A percentile compares a stretch with the other conserved stretches of the same genome.
These are phyloP conservation scores for Mesostigma viride DNA, from an alignment of 139 green algal genomes.

Conservation along the genomic window DNA sequence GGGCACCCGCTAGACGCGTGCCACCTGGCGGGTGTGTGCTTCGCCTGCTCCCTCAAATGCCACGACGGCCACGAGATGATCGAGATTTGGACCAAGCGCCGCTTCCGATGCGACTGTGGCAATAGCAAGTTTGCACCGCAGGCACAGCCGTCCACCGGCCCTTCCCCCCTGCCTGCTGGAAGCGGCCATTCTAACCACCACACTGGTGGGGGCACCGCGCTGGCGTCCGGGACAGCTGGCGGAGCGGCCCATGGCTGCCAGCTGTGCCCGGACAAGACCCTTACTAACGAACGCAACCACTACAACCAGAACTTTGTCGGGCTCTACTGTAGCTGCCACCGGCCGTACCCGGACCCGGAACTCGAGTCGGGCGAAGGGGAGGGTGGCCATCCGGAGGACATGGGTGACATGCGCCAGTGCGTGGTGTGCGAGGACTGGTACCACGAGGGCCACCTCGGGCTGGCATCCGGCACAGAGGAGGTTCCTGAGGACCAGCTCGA, in stretches of 20 bases:
- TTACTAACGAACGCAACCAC: conserved; percentile 19
- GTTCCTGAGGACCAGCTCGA: too few relatives aligned
- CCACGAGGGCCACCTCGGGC: conserved; percentile 26
- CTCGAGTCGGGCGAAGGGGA: background rate
- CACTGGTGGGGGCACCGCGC: too few relatives aligned
- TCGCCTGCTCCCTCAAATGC: conserved; percentile 23
- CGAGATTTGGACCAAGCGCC: conserved; percentile 24
- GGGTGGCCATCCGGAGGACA: background rate
- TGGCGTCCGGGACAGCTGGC: too few relatives aligned
- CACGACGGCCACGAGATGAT: conserved; percentile 29
- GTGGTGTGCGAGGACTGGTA: conserved; percentile 33
- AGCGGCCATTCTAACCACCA: too few relatives aligned
- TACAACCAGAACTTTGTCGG: conserved; percentile 32
- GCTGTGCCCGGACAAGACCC: conserved; percentile 19
- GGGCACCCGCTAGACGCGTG: too few relatives aligned
- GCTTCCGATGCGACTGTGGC: conserved; percentile 32
- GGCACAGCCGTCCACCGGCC: too few relatives aligned
- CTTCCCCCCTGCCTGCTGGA: too few relatives aligned
- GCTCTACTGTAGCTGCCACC: conserved; percentile 23
- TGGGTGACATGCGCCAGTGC: conserved; percentile 29
- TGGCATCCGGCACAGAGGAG: too few relatives aligned
- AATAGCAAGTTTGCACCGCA: conserved; percentile 23
- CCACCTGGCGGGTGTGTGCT: conserved; percentile 25
- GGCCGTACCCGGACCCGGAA: conserved; percentile 27
- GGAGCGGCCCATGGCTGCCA: too few relatives aligned